These are phyloP conservation scores for Persicaria maculosa DNA, from an alignment of 148 eudicot species.

Conservation along the genomic window DNA sequence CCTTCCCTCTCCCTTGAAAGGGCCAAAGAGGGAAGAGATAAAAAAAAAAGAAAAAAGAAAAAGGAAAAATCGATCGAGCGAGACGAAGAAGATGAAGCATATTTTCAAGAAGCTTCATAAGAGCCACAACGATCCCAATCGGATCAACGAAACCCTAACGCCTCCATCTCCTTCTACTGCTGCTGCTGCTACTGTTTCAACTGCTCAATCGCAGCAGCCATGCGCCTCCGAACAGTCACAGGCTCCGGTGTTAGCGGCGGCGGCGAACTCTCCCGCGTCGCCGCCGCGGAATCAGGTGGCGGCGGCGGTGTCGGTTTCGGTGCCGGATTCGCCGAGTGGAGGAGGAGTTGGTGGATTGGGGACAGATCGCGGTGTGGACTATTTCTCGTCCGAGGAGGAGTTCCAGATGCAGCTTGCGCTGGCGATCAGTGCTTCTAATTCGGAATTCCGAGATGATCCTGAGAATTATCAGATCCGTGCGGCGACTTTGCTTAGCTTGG, in stretches of 20 bases:
- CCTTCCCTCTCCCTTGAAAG: conserved; percentile 10
- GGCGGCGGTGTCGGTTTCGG: conserved; percentile 19
- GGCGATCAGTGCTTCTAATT: conserved; percentile 82
- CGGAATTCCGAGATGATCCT: conserved; percentile 31
- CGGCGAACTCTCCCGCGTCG: conserved; percentile 8
- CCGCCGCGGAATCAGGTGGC: background rate
- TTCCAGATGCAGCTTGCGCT: conserved; percentile 91
- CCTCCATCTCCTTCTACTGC: background rate
- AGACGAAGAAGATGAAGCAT: conserved; percentile 30
- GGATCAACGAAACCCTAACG: conserved; percentile 43
- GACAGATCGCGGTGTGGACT: conserved; percentile 28
- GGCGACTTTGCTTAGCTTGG: conserved; percentile 41
- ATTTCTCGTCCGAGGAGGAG: conserved; percentile 82
- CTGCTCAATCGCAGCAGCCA: conserved; percentile 15
- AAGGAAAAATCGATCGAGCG: background rate
- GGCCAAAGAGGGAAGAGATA: conserved; percentile 8
- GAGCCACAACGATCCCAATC: conserved; percentile 34
- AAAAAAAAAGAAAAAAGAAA: background rate
- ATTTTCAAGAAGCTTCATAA: conserved; percentile 52
- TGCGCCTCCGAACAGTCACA: conserved; percentile 13
- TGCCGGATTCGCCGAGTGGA: background rate
- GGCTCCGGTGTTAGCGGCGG: conserved; percentile 6
- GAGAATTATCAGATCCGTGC: conserved; percentile 60
- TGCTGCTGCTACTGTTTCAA: background rate
- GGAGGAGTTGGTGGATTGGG: background rate